A percentile compares a stretch with the other conserved stretches of the same genome.
phyloP scores from a whole-genome alignment of 2,329 filamentous ascomycete genomes.

The Cladosporium sp. region DNA sequence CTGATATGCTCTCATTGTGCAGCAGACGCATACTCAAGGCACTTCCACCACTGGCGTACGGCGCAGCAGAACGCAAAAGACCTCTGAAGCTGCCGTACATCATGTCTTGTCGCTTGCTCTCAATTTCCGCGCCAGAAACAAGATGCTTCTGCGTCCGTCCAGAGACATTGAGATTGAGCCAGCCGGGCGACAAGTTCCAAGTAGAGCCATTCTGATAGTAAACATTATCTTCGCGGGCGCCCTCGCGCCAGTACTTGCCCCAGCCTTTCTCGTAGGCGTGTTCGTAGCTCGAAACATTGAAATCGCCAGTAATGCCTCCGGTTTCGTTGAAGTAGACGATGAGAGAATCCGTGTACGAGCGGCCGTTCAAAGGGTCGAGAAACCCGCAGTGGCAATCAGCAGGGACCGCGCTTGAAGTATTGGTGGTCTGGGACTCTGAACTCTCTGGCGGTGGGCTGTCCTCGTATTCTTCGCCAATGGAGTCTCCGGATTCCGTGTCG shows the following conservation, averaged over 20 bases:
- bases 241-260: constrained; percentile 48
- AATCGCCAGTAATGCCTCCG: constrained; percentile 34
- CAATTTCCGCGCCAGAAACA: constrained; percentile 46
- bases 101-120: constrained; percentile 48
- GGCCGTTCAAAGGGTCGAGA: constrained; percentile 40
- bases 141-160: constrained; percentile 39
- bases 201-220: constrained; percentile 35
- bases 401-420: not conserved
- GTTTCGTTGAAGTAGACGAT: constrained; percentile 56
- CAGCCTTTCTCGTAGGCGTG: constrained; percentile 50
- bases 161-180: constrained; percentile 40
- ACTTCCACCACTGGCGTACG: constrained; percentile 39
- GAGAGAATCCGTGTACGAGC: constrained; percentile 49
- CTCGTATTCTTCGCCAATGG: not conserved
- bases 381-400: constrained; percentile 50
- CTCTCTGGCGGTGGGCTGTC: not conserved
- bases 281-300: constrained; percentile 43
- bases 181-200: constrained; percentile 24
- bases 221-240: constrained; percentile 44
- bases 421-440: not conserved
- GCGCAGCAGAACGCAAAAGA: constrained; percentile 43
- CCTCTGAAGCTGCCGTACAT: constrained; percentile 50
- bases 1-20: constrained; percentile 47
- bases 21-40: constrained; percentile 49
- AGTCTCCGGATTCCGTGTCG: not conserved